Evolutionary conservation across 2,329 filamentous ascomycete genomes (phyloP), one percentile per base, ranked within the genome.

Genomic region (Calycina marina): DNA sequence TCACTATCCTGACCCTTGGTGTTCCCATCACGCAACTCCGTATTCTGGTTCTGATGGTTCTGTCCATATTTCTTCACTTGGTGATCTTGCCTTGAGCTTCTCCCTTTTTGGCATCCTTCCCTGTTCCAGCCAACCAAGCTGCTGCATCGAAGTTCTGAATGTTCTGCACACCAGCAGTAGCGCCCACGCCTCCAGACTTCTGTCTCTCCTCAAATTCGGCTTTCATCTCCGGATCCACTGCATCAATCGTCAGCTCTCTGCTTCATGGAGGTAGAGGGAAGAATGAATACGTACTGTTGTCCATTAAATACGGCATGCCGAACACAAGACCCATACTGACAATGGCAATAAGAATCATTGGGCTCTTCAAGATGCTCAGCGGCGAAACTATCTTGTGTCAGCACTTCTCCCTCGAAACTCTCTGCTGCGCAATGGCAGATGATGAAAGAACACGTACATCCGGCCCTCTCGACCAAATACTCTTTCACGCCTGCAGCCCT

Each of bases 171-270:
- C 54, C 62, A 26, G 59, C 54, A 34, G 72, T 61, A 51, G 69
- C 63, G 40, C 65, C 67, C 44, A 86, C 62, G 1, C 79, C 72
- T 43, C 72, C 76, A 41, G 72, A 70, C 59, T 85, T 84, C 56
- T 90, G 84, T 50, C 84, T 77, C 49, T 84, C 81, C 55, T 94
- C 85, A 53, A 90, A 93, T 54, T 96, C 90, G 47, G 82, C 83
- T 48, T 77, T 77, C 60, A 83, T 80, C 57, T 98, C 90, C n/a
- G 84, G 84, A 54, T 96, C 90, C 86, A 98, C 86, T 94, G 20
- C 16, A 12, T 12, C 11, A 31, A 22, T 8, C 42, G 17, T 16
- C 4, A 27, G n/a, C 18, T 20, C 13, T 20, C 5, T 2, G 3
- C 26, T 9, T 6, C n/a, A 27, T 10, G 26, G 13, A 16, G 17